Percentiles rank a stretch among this genome's conserved stretches.
Evolutionary conservation across 805 yeast genomes (phyloP).

Genomic region (Yarrowia yakushimensis): DNA sequence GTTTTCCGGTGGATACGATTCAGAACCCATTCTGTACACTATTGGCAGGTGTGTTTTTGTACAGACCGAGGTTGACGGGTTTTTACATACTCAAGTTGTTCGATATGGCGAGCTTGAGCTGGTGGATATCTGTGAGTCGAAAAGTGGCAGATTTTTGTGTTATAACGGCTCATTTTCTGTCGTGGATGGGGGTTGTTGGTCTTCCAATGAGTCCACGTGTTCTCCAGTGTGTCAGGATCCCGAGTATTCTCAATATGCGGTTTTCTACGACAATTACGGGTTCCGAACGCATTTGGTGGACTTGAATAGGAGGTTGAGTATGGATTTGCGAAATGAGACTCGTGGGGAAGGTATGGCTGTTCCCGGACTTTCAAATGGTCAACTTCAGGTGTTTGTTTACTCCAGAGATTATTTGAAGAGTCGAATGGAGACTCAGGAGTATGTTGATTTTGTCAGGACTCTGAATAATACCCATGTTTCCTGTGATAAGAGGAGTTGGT

Average conservation of each 20-base stretch:
- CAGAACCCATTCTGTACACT: background rate
- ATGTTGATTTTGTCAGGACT: background rate
- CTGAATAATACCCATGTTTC: background rate
- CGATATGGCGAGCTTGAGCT: background rate
- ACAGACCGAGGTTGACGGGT: background rate
- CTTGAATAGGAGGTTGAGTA: background rate
- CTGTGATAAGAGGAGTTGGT: background rate
- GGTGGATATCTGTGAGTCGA: background rate
- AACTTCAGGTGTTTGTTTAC: background rate
- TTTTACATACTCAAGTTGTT: background rate
- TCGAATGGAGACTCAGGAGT: background rate
- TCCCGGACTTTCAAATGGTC: background rate
- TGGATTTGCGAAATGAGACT: background rate
- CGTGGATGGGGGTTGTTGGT: constrained; percentile 1
- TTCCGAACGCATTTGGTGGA: constrained; percentile 8
- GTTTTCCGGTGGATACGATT: background rate
- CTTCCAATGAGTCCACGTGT: background rate
- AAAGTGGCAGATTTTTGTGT: background rate
- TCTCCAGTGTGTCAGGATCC: constrained; percentile 18
- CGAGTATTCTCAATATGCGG: background rate
- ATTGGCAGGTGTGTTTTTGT: background rate
- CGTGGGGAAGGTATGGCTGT: background rate
- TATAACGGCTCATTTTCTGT: background rate
- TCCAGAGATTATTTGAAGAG: background rate
- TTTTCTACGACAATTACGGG: constrained; percentile 7